A percentile compares a stretch with the other conserved stretches of the same genome.
These are phyloP conservation scores for Sphagnum magellanicum DNA, from an alignment of 228 moss, liverwort and hornwort genomes.

Conservation along the genomic window DNA sequence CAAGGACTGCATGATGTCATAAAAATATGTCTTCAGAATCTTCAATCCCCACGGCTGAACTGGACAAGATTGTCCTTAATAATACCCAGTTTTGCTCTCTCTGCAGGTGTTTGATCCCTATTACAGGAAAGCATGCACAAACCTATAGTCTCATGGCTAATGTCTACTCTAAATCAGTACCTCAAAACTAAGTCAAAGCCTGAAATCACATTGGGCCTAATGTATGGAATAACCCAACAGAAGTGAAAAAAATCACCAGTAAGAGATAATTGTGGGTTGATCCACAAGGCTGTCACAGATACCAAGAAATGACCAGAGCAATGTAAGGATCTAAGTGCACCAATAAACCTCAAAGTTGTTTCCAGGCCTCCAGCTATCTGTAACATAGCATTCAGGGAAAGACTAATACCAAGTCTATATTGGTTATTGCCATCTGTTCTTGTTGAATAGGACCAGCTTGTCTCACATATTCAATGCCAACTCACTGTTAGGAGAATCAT, in stretches of 20 bases:
- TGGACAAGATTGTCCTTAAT: constrained; percentile 97
- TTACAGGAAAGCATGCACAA: neutral
- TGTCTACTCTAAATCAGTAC: neutral
- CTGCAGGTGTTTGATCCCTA: constrained; percentile 96
- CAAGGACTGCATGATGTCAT: constrained; percentile 75
- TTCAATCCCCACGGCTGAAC: constrained; percentile 93
- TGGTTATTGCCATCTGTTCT: no score
- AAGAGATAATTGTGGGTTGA: constrained; percentile 98
- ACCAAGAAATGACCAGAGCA: constrained; percentile 79
- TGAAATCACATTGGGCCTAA: neutral
- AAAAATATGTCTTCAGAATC: constrained; percentile 77
- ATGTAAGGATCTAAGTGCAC: constrained; percentile 86
- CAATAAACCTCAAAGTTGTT: constrained; percentile 84
- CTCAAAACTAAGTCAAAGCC: no score
- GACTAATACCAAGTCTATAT: no score
- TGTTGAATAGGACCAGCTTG: no score
- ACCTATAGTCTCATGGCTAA: neutral
- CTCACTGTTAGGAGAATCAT: no score
- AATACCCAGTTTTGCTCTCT: constrained; percentile 89
- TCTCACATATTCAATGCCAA: no score
- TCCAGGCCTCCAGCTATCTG: constrained; percentile 85
- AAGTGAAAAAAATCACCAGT: constrained; percentile 42
- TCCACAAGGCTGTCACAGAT: constrained; percentile 92
- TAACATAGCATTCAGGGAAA: neutral
- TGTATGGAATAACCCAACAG: no score